Conservation (phyloP, 2,329 filamentous ascomycete genomes). For the Coniella lustricola region DNA sequence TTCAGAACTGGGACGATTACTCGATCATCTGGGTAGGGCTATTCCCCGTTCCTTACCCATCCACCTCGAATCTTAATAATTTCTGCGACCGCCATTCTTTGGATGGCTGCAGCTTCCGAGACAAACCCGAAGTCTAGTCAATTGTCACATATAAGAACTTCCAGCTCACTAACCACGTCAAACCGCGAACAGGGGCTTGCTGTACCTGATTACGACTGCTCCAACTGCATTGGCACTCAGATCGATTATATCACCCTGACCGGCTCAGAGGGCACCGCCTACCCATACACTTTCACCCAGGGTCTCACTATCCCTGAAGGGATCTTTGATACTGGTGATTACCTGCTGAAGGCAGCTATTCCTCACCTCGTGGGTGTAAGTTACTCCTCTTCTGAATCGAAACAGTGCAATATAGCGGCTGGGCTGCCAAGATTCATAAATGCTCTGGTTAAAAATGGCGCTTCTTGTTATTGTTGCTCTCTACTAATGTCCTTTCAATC, state of each 20-base stretch:
- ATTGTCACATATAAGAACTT: too few relatives aligned
- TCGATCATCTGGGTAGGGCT: conserved; percentile 23
- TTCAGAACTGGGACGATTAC: conserved; percentile 29
- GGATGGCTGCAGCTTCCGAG: too few relatives aligned
- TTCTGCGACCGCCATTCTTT: too few relatives aligned
- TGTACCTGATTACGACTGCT: background rate
- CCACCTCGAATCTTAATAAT: background rate
- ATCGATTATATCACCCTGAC: conserved; percentile 23
- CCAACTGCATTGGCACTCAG: conserved; percentile 22
- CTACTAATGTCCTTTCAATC: background rate
- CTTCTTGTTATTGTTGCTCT: background rate
- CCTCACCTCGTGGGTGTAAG: conserved; percentile 11
- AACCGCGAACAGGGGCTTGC: conserved; percentile 7
- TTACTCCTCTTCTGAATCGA: background rate
- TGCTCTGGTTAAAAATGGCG: background rate
- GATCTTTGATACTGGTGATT: conserved; percentile 4
- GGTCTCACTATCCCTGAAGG: conserved; percentile 2
- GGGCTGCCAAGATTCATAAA: too few relatives aligned
- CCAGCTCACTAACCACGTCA: too few relatives aligned
- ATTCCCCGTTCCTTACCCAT: background rate
- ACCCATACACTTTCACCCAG: conserved; percentile 10
- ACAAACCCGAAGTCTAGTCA: too few relatives aligned
- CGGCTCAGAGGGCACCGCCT: conserved; percentile 4
- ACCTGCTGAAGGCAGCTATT: conserved; percentile 5
- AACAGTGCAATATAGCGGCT: too few relatives aligned